phyloP scores from a whole-genome alignment of 176 grass and related monocot genomes.

The Tillandsia fasciculata region DNA sequence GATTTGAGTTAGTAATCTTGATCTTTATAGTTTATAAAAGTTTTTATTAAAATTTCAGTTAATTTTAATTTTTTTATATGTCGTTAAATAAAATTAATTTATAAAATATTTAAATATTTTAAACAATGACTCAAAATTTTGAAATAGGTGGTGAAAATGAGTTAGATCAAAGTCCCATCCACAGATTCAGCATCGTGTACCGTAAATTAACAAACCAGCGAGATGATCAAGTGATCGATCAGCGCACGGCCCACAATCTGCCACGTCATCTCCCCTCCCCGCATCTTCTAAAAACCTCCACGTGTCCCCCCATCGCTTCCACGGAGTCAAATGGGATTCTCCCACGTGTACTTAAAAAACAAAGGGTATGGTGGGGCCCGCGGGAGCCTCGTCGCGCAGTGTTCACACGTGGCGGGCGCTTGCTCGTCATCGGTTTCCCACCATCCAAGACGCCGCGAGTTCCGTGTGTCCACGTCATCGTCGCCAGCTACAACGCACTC shows the following conservation, averaged over 20 bases:
- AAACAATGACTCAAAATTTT: no score
- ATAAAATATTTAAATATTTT: no score
- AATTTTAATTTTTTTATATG: no score
- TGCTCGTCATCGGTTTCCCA: no score
- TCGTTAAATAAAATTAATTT: no score
- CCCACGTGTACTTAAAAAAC: neutral
- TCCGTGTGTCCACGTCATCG: neutral
- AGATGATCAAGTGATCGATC: neutral
- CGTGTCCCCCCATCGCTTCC: neutral
- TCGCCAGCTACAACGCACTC: slow-evolving; percentile 9
- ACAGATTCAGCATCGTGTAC: neutral
- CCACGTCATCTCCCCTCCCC: neutral
- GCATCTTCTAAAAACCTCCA: neutral
- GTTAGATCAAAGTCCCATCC: neutral
- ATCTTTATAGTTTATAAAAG: no score
- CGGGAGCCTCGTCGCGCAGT: neutral
- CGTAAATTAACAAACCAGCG: neutral
- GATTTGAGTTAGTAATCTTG: no score
- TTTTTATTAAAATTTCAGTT: no score
- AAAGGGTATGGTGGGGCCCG: neutral
- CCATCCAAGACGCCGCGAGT: neutral
- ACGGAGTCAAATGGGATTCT: no score
- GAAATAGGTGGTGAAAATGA: neutral
- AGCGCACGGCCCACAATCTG: neutral
- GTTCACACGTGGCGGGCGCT: neutral